Percentiles rank a stretch among this genome's conserved stretches.
Evolutionary conservation across 306 rosid genomes (phyloP).

Genomic region (Casuarina equisetifolia): DNA sequence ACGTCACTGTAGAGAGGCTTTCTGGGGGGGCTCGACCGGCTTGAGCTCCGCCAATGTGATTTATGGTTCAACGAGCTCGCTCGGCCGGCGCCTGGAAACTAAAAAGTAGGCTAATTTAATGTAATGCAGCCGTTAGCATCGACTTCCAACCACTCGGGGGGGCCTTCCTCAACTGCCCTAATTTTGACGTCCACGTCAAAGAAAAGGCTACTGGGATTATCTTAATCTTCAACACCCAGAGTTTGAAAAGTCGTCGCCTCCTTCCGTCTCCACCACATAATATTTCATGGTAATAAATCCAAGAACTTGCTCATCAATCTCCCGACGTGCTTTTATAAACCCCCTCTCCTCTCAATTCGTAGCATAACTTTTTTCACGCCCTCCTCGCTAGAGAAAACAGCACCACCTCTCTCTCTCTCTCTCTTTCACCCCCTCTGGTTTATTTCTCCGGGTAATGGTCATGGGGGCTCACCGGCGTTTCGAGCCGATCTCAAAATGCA

Average conservation of each 20-base stretch:
- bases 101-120: conserved; percentile 73
- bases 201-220: too few relatives aligned
- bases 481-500: conserved; percentile 64
- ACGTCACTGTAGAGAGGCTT: too few relatives aligned
- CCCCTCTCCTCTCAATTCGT: conserved; percentile 31
- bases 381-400: background rate
- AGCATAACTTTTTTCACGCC: conserved; percentile 9
- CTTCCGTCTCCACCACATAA: conserved; percentile 28
- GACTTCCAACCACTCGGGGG: conserved; percentile 54
- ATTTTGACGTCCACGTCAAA: conserved; percentile 16
- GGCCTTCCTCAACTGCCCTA: conserved; percentile 46
- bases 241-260: too few relatives aligned
- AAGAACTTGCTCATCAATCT: conserved; percentile 29
- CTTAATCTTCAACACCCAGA: too few relatives aligned
- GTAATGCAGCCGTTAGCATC: conserved; percentile 37
- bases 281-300: conserved; percentile 19
- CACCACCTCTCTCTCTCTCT: background rate
- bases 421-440: background rate
- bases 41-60: too few relatives aligned
- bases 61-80: conserved; percentile 8
- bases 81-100: conserved; percentile 46
- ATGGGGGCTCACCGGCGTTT: conserved; percentile 63
- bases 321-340: conserved; percentile 38
- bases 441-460: background rate
- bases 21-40: too few relatives aligned